Conservation (phyloP, 164 flowering plant genomes). For the Chloranthus sessilifolius region DNA sequence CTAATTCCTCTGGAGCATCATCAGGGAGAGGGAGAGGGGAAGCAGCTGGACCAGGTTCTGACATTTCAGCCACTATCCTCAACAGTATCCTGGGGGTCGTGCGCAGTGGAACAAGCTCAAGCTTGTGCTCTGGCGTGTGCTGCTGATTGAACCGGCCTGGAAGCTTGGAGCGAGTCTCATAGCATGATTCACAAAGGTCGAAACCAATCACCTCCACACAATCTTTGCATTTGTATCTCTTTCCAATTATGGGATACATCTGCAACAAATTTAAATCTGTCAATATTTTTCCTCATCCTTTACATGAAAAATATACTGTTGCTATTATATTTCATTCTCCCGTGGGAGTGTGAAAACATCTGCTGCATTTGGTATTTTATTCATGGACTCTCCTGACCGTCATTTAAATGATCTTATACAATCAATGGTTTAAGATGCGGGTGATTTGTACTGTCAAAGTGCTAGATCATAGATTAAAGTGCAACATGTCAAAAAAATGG, state of each 20-base stretch:
- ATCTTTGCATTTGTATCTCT: constrained; percentile 74
- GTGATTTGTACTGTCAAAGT: no score
- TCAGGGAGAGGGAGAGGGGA: background rate
- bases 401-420: no score
- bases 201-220: constrained; percentile 67
- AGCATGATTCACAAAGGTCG: constrained; percentile 76
- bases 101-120: constrained; percentile 23
- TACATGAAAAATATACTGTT: no score
- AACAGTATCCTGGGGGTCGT: background rate
- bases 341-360: no score
- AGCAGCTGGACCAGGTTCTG: background rate
- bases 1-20: background rate
- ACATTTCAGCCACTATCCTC: background rate
- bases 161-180: constrained; percentile 50
- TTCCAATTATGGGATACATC: constrained; percentile 74
- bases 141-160: constrained; percentile 93
- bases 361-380: no score
- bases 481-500: no score
- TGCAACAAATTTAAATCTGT: constrained; percentile 24
- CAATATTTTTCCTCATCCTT: background rate
- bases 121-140: constrained; percentile 68
- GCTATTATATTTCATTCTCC: no score
- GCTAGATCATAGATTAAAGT: no score
- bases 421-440: no score
- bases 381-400: no score